Percentiles rank a stretch among this genome's conserved stretches.
Evolutionary conservation across 108 stramenopile species (phyloP).

Genomic region (Asterionellopsis glacialis): DNA sequence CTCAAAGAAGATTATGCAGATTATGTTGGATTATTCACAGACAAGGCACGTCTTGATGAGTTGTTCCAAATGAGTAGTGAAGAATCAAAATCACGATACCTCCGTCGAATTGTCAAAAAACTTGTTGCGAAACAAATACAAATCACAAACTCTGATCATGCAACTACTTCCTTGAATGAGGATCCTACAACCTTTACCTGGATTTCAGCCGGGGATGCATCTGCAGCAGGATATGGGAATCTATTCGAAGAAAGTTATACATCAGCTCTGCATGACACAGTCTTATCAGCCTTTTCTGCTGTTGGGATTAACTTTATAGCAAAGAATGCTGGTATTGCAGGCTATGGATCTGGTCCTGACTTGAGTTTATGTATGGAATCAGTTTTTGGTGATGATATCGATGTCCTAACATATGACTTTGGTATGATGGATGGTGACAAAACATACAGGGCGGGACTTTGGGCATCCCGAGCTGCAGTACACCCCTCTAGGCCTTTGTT

Average conservation of each 20-base stretch:
- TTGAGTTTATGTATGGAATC: slow-evolving; percentile 54
- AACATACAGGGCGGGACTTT: background rate
- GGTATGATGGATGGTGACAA: slow-evolving; percentile 44
- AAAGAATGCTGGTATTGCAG: slow-evolving; percentile 68
- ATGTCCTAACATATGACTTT: slow-evolving; percentile 60
- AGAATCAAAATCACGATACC: background rate
- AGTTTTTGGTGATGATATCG: slow-evolving; percentile 63
- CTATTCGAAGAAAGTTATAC: slow-evolving; percentile 67
- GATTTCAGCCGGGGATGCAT: slow-evolving; percentile 69
- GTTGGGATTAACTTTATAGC: slow-evolving; percentile 63
- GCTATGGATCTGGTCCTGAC: slow-evolving; percentile 43
- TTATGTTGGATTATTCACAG: background rate
- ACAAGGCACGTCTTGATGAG: background rate
- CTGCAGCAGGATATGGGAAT: slow-evolving; percentile 81
- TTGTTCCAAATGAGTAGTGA: background rate
- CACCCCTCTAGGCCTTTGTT: slow-evolving; percentile 29
- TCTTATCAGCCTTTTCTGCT: slow-evolving; percentile 34
- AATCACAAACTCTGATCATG: background rate
- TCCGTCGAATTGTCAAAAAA: background rate
- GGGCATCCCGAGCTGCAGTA: slow-evolving; percentile 16
- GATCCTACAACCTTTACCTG: slow-evolving; percentile 31
- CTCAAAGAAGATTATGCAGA: background rate
- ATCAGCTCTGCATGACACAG: slow-evolving; percentile 40
- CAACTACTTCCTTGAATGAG: too few relatives aligned
- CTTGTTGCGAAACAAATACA: background rate